Base-by-base conservation (phyloP, 2,329 filamentous ascomycete genomes). In the Penicillium corylophilum region DNA sequence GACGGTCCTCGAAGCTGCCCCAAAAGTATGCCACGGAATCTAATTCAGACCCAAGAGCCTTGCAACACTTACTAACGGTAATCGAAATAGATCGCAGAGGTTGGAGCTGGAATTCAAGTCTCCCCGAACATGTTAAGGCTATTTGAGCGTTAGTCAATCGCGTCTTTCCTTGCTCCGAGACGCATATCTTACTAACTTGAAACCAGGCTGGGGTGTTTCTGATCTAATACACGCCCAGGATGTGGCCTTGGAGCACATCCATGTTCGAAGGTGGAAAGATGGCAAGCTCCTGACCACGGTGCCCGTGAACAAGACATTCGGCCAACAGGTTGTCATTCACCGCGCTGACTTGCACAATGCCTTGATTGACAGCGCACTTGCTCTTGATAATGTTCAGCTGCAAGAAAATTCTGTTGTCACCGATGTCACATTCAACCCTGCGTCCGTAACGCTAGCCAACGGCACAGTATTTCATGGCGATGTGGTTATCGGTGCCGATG, bases 41-140 rank as follows among this genome's bases (percentile, higher is more conserved):
- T 7, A 15, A 22, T 6, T 2, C 10, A 16, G 15, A 1, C 23
- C 13, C 24, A 18, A 36, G 39, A 45, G 12, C 13, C 7, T 28
- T 28, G 26, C 26, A 8, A 3, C 12, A 35, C 13, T 23, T 48
- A 39, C 48, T 56, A 42, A 59, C 18, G 31, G 33, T n/a, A 2
- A 15, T 26, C 2, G 12, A 13, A 15, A 28, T 42, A 71, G 69
- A 58, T 71, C 39, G 60, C 62, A 59, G 69, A 71, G 55, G 88
- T 93, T 7, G 89, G 89, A 40, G 89, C 89, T 1, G 89, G 89
- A 3, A 92, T 94, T 54, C 89, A 94, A 68, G 79, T 92, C 44
- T 88, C 89, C 0, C 89, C 89, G 0, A 94, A 94, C 59, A 88
- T 92, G 80, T 81, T 86, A 3, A 81, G 86, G 5, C 85, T 93